These are phyloP conservation scores for Candida tammaniensis DNA, from an alignment of 805 yeast genomes.

Conservation along the genomic window DNA sequence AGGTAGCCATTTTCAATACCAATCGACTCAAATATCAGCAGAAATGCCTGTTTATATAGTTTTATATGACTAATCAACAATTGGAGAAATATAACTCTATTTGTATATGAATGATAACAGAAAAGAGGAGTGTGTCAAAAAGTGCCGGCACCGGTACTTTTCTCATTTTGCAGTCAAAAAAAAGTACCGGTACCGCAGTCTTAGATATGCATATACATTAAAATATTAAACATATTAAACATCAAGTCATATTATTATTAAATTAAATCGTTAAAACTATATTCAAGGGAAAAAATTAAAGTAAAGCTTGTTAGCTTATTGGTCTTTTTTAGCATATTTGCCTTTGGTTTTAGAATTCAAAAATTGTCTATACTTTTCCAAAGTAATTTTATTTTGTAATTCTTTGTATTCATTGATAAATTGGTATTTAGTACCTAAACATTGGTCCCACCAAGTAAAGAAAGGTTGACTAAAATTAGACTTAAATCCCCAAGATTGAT, in stretches of 20 bases:
- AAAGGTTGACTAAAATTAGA: constrained; percentile 94
- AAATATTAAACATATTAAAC: too few species aligned
- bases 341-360: constrained; percentile 34
- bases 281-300: not conserved
- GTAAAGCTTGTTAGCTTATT: not conserved
- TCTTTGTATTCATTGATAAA: constrained; percentile 59
- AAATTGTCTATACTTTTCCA: constrained; percentile 63
- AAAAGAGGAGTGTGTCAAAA: too few species aligned
- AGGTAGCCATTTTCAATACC: constrained; percentile 26
- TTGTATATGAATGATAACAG: too few species aligned
- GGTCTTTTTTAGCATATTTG: constrained; percentile 5
- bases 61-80: too few species aligned
- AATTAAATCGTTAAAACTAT: too few species aligned
- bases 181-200: too few species aligned
- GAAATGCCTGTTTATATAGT: too few species aligned
- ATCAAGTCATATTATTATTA: not conserved
- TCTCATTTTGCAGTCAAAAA: too few species aligned
- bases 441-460: constrained; percentile 87
- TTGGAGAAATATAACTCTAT: too few species aligned
- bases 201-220: too few species aligned
- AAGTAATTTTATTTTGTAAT: constrained; percentile 64
- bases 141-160: too few species aligned
- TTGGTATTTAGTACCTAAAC: constrained; percentile 69
- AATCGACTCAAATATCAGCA: too few species aligned
- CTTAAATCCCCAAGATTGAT: constrained; percentile 93